A percentile compares a stretch with the other conserved stretches of the same genome.
phyloP scores from a whole-genome alignment of 1,139 yeast species.

The Candida mesenterica region DNA sequence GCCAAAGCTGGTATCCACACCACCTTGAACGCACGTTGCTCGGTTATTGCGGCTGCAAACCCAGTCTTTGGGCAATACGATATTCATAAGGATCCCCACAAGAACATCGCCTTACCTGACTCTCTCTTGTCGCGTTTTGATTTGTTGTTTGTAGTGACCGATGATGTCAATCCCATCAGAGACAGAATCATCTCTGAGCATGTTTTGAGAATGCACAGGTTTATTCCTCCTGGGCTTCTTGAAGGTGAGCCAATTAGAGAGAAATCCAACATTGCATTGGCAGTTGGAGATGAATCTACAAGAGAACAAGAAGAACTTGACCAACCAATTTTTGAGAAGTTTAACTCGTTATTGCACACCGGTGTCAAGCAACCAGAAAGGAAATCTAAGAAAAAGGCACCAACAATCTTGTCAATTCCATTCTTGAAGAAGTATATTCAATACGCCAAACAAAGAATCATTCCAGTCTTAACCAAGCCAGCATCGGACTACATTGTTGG shows the following conservation, averaged over 20 bases:
- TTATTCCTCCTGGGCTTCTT: conserved; percentile 79
- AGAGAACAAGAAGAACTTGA: conserved; percentile 49
- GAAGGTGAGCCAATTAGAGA: conserved; percentile 97
- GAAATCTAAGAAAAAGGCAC: conserved; percentile 38
- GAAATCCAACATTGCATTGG: conserved; percentile 61
- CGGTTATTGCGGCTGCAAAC: conserved; percentile 97
- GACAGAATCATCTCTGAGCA: conserved; percentile 93
- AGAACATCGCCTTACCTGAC: conserved; percentile 95
- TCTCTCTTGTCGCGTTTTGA: conserved; percentile 96
- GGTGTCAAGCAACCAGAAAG: conserved; percentile 52
- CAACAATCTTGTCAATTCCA: conserved; percentile 73
- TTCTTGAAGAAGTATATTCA: conserved; percentile 91
- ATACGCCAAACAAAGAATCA: conserved; percentile 86
- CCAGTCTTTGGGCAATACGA: conserved; percentile 98
- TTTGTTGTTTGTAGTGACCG: conserved; percentile 91
- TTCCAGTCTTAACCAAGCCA: conserved; percentile 73
- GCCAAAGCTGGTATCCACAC: conserved; percentile 99
- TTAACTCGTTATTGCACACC: conserved; percentile 78
- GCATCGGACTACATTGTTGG: conserved; percentile 83
- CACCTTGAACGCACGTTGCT: conserved; percentile 92
- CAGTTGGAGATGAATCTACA: conserved; percentile 68
- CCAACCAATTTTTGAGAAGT: conserved; percentile 73
- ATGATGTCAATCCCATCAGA: conserved; percentile 81
- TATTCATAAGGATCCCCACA: conserved; percentile 93
- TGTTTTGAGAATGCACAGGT: conserved; percentile 91